A percentile compares a stretch with the other conserved stretches of the same genome.
Conservation (phyloP, 108 stramenopile genomes). For the Cyclotella baltica region DNA sequence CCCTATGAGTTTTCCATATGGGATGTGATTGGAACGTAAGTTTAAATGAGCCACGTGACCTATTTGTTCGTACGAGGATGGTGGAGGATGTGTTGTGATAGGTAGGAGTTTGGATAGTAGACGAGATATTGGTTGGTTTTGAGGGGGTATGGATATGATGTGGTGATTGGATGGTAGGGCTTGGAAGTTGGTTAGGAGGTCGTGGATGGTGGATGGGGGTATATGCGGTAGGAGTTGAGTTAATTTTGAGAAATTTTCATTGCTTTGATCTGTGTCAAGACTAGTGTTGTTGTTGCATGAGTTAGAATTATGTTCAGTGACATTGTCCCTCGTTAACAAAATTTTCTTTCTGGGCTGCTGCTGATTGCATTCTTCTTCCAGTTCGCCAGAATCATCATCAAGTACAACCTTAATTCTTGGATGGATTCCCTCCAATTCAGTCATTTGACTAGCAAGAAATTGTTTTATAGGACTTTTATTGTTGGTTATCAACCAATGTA, state of each 20-base stretch:
- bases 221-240: constrained; percentile 18
- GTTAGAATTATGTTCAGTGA: neutral
- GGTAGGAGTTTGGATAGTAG: constrained; percentile 76
- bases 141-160: constrained; percentile 48
- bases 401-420: constrained; percentile 72
- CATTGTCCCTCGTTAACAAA: constrained; percentile 30
- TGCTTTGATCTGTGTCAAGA: neutral
- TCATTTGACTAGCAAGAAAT: constrained; percentile 59
- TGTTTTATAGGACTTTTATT: constrained; percentile 50
- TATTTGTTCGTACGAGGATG: constrained; percentile 91
- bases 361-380: constrained; percentile 1
- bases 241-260: constrained; percentile 4
- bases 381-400: constrained; percentile 31
- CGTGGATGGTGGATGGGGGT: constrained; percentile 5
- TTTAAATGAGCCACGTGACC: constrained; percentile 98
- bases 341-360: constrained; percentile 42
- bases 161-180: constrained; percentile 1
- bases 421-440: constrained; percentile 64
- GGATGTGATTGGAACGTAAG: constrained; percentile 78
- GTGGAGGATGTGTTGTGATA: constrained; percentile 60
- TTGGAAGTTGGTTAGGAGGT: constrained; percentile 21
- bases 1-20: constrained; percentile 89
- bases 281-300: neutral
- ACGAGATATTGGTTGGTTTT: constrained; percentile 70
- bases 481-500: constrained; percentile 45